Evolutionary conservation across 2,329 filamentous ascomycete species (phyloP).

Genomic region (Fusarium sp.): DNA sequence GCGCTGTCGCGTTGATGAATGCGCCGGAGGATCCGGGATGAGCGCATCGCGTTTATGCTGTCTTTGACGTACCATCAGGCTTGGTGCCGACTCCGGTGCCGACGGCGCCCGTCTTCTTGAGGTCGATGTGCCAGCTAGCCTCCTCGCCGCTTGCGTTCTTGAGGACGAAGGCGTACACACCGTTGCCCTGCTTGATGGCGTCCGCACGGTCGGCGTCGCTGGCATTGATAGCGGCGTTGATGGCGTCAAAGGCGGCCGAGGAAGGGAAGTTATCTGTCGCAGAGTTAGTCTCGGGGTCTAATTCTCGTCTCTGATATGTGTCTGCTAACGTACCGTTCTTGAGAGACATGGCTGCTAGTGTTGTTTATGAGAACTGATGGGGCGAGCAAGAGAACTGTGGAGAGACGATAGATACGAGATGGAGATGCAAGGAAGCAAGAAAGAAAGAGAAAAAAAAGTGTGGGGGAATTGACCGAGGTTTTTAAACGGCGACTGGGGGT

Average conservation of each 20-base stretch:
- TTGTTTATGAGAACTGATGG: constrained; percentile 40
- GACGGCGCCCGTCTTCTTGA: constrained; percentile 89
- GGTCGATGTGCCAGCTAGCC: constrained; percentile 92
- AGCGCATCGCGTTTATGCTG: background rate
- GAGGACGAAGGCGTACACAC: constrained; percentile 89
- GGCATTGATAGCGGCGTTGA: constrained; percentile 76
- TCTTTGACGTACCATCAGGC: constrained; percentile 75
- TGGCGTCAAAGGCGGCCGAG: constrained; percentile 90
- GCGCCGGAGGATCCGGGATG: background rate
- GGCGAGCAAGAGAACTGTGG: background rate
- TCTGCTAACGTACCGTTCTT: constrained; percentile 69
- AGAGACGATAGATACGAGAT: background rate
- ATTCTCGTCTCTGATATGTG: background rate
- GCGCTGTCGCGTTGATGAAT: background rate
- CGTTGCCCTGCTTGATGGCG: constrained; percentile 88
- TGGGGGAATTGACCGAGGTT: constrained; percentile 34
- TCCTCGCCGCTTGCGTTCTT: constrained; percentile 87
- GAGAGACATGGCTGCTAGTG: constrained; percentile 70
- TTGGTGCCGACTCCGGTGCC: constrained; percentile 82
- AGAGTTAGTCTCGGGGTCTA: constrained; percentile 5
- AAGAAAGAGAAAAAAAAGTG: constrained; percentile 12
- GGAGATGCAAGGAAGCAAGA: background rate
- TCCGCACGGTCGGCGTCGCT: constrained; percentile 82
- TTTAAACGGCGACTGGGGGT: constrained; percentile 30
- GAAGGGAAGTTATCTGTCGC: constrained; percentile 82